Percentiles rank a stretch among this genome's conserved stretches.
Conservation (phyloP, 257 asterid species). For the Solanum corneliomulleri region DNA sequence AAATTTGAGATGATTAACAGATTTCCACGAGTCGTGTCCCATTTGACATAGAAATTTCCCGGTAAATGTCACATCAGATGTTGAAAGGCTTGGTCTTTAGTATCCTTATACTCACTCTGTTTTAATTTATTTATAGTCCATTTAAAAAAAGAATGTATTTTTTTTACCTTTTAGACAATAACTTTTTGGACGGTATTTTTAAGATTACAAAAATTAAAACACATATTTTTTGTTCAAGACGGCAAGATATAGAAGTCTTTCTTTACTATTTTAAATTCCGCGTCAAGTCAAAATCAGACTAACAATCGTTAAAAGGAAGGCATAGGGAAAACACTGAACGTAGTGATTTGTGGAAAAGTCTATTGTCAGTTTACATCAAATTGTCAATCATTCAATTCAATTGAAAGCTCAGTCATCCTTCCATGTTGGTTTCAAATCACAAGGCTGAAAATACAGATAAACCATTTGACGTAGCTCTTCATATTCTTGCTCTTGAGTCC, state of each 20-base stretch:
- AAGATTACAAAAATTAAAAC: too few relatives aligned
- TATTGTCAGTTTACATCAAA: neutral
- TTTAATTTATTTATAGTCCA: too few relatives aligned
- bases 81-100: too few relatives aligned
- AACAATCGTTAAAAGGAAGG: neutral
- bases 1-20: too few relatives aligned
- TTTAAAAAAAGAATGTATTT: too few relatives aligned
- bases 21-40: too few relatives aligned
- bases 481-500: neutral
- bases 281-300: accelerated
- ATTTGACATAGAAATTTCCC: too few relatives aligned
- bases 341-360: neutral
- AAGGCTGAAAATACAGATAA: neutral
- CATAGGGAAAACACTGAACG: neutral
- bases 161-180: too few relatives aligned
- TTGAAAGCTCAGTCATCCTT: neutral
- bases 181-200: too few relatives aligned
- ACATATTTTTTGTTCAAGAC: too few relatives aligned
- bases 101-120: too few relatives aligned
- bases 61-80: too few relatives aligned
- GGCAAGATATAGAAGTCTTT: accelerated
- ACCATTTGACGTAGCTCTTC: neutral
- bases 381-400: neutral
- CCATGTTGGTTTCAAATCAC: neutral
- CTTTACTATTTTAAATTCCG: accelerated